Base-by-base conservation (phyloP, 306 rosid genomes). In the Vicia sativa region DNA sequence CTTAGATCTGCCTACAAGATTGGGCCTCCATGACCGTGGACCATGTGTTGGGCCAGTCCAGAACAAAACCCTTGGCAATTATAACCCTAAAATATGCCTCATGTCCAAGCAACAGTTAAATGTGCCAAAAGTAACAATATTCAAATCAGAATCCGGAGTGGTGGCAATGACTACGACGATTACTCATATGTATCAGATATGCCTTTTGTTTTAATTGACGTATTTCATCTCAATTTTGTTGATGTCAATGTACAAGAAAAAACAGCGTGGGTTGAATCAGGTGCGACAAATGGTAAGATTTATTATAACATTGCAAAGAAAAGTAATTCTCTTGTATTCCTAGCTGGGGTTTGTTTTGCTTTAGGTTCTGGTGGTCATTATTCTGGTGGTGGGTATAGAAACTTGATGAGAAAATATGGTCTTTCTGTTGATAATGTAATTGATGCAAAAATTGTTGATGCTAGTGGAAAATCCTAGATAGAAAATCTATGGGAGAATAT, bases 361-460 rank as follows among this genome's bases (percentile, higher is more conserved):
- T 45, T 92, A 3, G 96, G 95, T 2, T 43, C 69, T 2, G 95
- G 97, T 3, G 95, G 97, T 0, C 95, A 92, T 29, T 12, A 87
- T 16, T 80, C 86, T 21, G 92, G 92, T 3, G 96, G 96, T 16
- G 97, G 97, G 0, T 89, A 89, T 25, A 92, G 97, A 0, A 87
- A 77, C 59, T n/a, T 92, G 80, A 37, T 92, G 79, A 85, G 96
- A 70, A 92, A 87, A 70, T 81, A 77, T 67, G 96, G 97, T 11
- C 86, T 89, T 21, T 72, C 97, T 1, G 80, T 78, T 2, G 97
- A 91, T 43, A 71, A 91, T 48, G 63, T 81, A 39, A 13, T 81
- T 23, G 82, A 81, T 21, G 80, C 78, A 3, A 35, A 38, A 4
- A 0, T 81, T 1, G 72, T 81, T 34, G 69, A 77, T 34, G 82